Base-by-base conservation (phyloP, 768 basidiomycete genomes). In the Leccinum uliginosum region DNA sequence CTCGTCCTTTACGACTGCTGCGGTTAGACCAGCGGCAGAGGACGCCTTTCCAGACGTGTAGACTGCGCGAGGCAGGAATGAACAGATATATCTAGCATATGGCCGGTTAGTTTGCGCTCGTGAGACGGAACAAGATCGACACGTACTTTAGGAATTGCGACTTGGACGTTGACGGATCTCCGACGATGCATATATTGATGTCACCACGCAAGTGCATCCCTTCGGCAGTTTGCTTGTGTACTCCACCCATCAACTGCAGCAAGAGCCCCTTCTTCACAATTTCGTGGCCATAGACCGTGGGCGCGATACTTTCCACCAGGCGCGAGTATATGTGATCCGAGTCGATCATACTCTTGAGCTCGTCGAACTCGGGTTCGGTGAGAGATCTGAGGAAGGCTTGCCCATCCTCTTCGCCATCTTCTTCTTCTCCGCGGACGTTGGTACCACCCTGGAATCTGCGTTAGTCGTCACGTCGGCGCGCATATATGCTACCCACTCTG, bases 31-130 rank as follows among this genome's bases (percentile, higher is more conserved):
- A 27, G 96, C 97, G 0, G 97, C 97, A 2, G 96, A 95, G 2
- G 97, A 98, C 1, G 96, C 97, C 73, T 99, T 98, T n/a, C 97
- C 97, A 0, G 96, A 98, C 0, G 97, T 98, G 72, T 98, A 98
- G 8, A 98, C 95, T 2, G 96, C 93, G 24, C 97, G 93, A 55
- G 96, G 97, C 2, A 98, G 80, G 83, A 99, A 97, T 17, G 93
- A 94, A 71, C 95, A 98, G 50, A 99, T 88, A 64, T 98, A 99
- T 76, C 96, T 98, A 23, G 21, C 30, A 47, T 15, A 27, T 55
- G 38, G 51, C 56, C 12, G 47, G 43, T 54, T 27, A 10, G 27
- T 53, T 52, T 48, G 30, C 9, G 3, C 23, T 32, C 8, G 3
- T 34, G 15, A 32, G n/a, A 24, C 9, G 12, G 49, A 50, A 52